These are phyloP conservation scores for Rhizomucor miehei DNA, from an alignment of 371 early-diverging fungal species.

Conservation along the genomic window DNA sequence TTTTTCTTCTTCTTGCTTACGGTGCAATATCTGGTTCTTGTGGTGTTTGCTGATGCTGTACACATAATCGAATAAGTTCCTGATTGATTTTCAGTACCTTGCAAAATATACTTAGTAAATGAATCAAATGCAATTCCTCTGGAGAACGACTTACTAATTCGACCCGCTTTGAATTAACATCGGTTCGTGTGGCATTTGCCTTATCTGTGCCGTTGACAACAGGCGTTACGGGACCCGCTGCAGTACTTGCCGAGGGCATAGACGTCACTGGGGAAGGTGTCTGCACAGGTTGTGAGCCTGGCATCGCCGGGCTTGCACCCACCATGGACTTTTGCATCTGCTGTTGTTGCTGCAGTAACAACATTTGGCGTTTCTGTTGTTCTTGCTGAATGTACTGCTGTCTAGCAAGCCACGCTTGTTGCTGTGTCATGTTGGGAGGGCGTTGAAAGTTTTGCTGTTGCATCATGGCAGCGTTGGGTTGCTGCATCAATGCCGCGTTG, in stretches of 20 bases:
- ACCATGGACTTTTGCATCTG: constrained; percentile 7
- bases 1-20: no score
- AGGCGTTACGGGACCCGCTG: background rate
- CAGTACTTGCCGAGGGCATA: background rate
- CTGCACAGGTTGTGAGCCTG: background rate
- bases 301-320: background rate
- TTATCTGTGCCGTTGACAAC: constrained; percentile 10
- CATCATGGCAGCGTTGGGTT: background rate
- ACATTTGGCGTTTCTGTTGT: constrained; percentile 1
- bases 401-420: constrained; percentile 18
- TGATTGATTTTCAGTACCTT: constrained; percentile 47
- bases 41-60: constrained; percentile 33
- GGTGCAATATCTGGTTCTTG: constrained; percentile 33
- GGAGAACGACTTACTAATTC: constrained; percentile 15
- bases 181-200: constrained; percentile 9
- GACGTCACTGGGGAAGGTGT: background rate
- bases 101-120: background rate
- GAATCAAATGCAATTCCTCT: background rate
- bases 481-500: constrained; percentile 4
- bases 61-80: constrained; percentile 47
- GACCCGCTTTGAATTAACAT: constrained; percentile 24
- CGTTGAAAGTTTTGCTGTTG: constrained; percentile 1
- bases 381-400: constrained; percentile 10
- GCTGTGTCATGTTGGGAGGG: constrained; percentile 1
- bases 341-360: constrained; percentile 10